Percentiles rank a stretch among this genome's conserved stretches.
Evolutionary conservation across 257 asterid genomes (phyloP).

Genomic region (Ehretia macrophylla): DNA sequence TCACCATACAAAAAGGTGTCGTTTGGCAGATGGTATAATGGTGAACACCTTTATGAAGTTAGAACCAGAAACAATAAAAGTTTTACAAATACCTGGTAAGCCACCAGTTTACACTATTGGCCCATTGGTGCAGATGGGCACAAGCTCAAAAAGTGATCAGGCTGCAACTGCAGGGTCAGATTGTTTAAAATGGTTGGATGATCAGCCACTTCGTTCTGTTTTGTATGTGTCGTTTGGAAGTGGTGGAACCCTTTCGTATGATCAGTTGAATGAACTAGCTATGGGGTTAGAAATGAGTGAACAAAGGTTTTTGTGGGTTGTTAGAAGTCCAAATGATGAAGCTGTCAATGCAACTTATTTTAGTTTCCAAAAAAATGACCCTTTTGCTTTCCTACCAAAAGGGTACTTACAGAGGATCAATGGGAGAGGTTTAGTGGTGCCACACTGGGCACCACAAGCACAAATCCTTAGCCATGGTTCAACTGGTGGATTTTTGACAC

Average conservation of each 20-base stretch:
- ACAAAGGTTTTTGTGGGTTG: constrained; percentile 41
- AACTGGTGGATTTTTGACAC: constrained; percentile 39
- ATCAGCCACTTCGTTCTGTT: constrained; percentile 33
- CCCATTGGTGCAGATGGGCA: constrained; percentile 44
- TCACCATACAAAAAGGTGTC: constrained; percentile 41
- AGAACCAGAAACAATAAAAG: constrained; percentile 26
- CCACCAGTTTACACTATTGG: constrained; percentile 63
- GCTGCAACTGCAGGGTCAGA: not conserved
- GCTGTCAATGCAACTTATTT: constrained; percentile 27
- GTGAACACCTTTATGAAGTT: constrained; percentile 53
- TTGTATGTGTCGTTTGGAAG: constrained; percentile 33
- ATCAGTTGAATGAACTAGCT: constrained; percentile 29
- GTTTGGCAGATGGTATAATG: constrained; percentile 56
- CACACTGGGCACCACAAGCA: constrained; percentile 54
- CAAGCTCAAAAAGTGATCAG: too few relatives aligned
- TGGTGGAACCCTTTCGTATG: constrained; percentile 26
- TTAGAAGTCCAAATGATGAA: constrained; percentile 16
- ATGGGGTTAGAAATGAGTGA: constrained; percentile 31
- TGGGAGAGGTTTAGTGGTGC: constrained; percentile 38
- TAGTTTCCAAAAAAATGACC: constrained; percentile 28
- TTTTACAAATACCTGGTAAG: constrained; percentile 13
- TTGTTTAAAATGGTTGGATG: constrained; percentile 31
- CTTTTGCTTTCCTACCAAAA: constrained; percentile 42
- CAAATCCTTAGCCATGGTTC: constrained; percentile 39
- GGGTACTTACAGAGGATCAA: constrained; percentile 43